Evolutionary conservation across 345 rosid species (phyloP), one percentile per base, ranked within the genome.

Genomic region (Gossypium thurberi): DNA sequence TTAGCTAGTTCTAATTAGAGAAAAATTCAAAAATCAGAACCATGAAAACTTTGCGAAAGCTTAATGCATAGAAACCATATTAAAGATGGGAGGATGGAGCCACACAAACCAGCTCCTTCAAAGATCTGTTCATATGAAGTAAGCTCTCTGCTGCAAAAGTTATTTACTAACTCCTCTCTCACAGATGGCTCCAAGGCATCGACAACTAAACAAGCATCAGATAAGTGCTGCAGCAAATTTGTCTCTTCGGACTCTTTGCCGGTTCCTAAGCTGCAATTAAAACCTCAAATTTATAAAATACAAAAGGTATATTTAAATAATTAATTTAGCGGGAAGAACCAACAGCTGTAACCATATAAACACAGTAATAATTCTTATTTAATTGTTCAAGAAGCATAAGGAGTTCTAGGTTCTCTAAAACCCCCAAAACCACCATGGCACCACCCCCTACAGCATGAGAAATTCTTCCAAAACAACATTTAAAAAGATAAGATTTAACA

Each of bases 131-230:
- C 97, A 80, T 92, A 95, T 57, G 98, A 95, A 72, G 96, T 95
- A 72, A 95, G 94, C 85, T 95, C 99, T 83, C 94, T 82, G 85
- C 89, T 88, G 91, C 99, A 95, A 78, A 92, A 95, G 76, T 86
- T 95, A 85, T 95, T 95, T 76, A 92, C 99, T 86, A 95, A 85
- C 85, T 92, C 99, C 81, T 95, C 99, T 86, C 91, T 85, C 81
- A 95, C 99, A 76, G 99, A 95, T 80, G 98, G 94, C 85, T 95
- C 99, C 86, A 95, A 77, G 12, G 98, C 97, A 77, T 95, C 91
- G 82, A 95, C 99, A 66, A 95, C 99, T 78, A 95, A 87, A 80
- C 99, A 95, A 77, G 98, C 91, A 85, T 92, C 92, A 75, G 98
- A 88, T 78, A 95, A 86, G 72, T 92, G 90, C 84, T 91, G 96